Percentiles rank a stretch among this genome's conserved stretches.
Evolutionary conservation across 2,329 filamentous ascomycete genomes (phyloP).

Genomic region (Epichloe scottii): DNA sequence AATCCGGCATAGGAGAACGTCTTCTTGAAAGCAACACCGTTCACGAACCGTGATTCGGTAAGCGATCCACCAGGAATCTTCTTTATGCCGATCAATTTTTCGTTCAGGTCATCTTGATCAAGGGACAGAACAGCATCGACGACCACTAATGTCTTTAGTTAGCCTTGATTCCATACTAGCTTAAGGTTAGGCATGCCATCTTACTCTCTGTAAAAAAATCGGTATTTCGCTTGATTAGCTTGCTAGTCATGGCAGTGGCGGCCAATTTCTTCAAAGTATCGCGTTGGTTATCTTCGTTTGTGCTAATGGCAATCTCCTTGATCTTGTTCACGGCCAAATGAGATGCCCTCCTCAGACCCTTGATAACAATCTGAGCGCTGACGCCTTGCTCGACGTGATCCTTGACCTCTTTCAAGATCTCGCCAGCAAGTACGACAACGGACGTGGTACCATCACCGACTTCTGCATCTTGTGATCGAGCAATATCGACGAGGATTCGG

Average conservation of each 20-base stretch:
- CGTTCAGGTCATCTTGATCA: slow-evolving; percentile 93
- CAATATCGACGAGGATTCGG: slow-evolving; percentile 94
- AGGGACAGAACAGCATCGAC: slow-evolving; percentile 92
- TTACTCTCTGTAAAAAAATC: slow-evolving; percentile 93
- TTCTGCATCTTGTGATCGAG: slow-evolving; percentile 96
- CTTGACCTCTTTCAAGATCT: slow-evolving; percentile 93
- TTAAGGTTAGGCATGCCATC: slow-evolving; percentile 17
- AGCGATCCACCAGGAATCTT: slow-evolving; percentile 94
- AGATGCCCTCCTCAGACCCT: slow-evolving; percentile 79
- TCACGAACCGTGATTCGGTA: slow-evolving; percentile 91
- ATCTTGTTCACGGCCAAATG: slow-evolving; percentile 95
- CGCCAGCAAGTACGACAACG: slow-evolving; percentile 92
- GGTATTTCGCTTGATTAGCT: slow-evolving; percentile 95
- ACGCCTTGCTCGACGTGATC: slow-evolving; percentile 94
- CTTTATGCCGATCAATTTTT: slow-evolving; percentile 96
- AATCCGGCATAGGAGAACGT: slow-evolving; percentile 98
- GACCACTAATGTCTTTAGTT: slow-evolving; percentile 54
- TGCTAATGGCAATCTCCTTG: slow-evolving; percentile 89
- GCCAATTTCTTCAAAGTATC: slow-evolving; percentile 86
- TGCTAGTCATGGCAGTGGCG: slow-evolving; percentile 96
- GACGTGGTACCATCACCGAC: slow-evolving; percentile 97
- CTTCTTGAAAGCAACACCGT: slow-evolving; percentile 99
- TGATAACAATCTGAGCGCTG: slow-evolving; percentile 95
- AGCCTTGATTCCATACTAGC: slow-evolving; percentile 11
- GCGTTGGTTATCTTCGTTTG: slow-evolving; percentile 67